Percentiles rank a stretch among this genome's conserved stretches.
Conservation (phyloP, 2,329 filamentous ascomycete genomes). For the Domatiomyces catenatus region DNA sequence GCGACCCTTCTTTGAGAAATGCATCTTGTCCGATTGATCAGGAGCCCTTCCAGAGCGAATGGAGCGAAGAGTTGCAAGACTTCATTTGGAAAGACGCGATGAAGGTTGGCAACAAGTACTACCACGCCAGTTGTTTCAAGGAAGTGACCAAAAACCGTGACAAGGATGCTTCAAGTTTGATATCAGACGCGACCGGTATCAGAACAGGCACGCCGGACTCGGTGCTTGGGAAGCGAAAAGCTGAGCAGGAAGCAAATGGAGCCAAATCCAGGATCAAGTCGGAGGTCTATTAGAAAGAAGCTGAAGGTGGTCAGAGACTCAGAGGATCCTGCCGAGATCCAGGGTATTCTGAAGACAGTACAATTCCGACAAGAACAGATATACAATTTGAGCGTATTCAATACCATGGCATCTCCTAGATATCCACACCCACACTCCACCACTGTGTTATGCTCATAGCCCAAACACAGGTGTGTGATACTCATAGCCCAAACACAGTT, state of each 20-base stretch:
- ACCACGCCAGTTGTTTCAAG: conserved; percentile 76
- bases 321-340: not conserved
- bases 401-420: not conserved
- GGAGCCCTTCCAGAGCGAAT: conserved; percentile 83
- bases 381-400: not conserved
- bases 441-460: not conserved
- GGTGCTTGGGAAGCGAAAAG: conserved; percentile 59
- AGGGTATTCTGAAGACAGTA: not conserved
- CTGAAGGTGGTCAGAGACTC: not conserved
- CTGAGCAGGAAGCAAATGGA: conserved; percentile 31
- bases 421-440: not conserved
- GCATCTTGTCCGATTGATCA: conserved; percentile 85
- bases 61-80: conserved; percentile 84
- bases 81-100: conserved; percentile 93
- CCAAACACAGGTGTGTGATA: too few species aligned
- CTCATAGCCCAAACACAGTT: too few species aligned
- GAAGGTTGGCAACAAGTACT: conserved; percentile 62
- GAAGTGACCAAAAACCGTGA: conserved; percentile 57
- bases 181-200: conserved; percentile 20
- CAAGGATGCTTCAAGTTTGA: conserved; percentile 22
- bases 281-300: conserved; percentile 14
- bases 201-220: conserved; percentile 45
- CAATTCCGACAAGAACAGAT: not conserved
- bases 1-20: conserved; percentile 58
- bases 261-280: conserved; percentile 19